Percentiles rank a stretch among this genome's conserved stretches.
These are phyloP conservation scores for Vanderwaltozyma tropicalis DNA, from an alignment of 805 yeast genomes.

Conservation along the genomic window DNA sequence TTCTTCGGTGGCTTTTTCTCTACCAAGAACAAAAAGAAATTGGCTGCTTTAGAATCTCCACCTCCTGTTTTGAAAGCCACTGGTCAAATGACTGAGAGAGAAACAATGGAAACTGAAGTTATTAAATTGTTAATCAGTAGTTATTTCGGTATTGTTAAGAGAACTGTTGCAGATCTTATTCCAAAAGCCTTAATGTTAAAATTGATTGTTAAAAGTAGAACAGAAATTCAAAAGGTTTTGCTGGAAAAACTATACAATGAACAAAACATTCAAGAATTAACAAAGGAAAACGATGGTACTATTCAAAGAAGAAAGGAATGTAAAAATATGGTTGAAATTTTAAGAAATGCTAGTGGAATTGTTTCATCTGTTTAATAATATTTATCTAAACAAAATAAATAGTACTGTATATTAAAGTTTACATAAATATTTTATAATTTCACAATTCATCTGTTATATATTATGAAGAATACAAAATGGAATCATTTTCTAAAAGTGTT, in stretches of 20 bases:
- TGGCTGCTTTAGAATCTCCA: slow-evolving; percentile 95
- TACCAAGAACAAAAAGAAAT: slow-evolving; percentile 82
- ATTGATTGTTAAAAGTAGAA: slow-evolving; percentile 73
- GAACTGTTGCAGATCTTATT: slow-evolving; percentile 85
- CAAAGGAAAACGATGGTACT: slow-evolving; percentile 84
- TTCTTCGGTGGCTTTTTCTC: slow-evolving; percentile 95
- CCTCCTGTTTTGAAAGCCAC: slow-evolving; percentile 90
- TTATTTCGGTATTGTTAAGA: slow-evolving; percentile 84
- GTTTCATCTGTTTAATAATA: slow-evolving; percentile 42
- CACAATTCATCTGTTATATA: no score
- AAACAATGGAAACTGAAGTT: slow-evolving; percentile 93
- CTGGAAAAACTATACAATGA: slow-evolving; percentile 70
- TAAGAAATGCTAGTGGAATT: slow-evolving; percentile 82
- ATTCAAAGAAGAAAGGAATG: slow-evolving; percentile 94
- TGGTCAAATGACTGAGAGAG: slow-evolving; percentile 86
- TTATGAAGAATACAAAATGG: no score
- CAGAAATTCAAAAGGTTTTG: slow-evolving; percentile 81
- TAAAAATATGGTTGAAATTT: slow-evolving; percentile 86
- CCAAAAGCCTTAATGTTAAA: slow-evolving; percentile 95
- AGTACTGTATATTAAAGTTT: no score
- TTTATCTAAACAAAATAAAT: no score
- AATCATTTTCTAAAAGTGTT: no score
- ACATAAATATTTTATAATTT: no score
- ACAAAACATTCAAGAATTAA: slow-evolving; percentile 62
- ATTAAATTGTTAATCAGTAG: slow-evolving; percentile 85